Evolutionary conservation across 1,139 yeast genomes (phyloP).

Genomic region (Hanseniaspora sp.): DNA sequence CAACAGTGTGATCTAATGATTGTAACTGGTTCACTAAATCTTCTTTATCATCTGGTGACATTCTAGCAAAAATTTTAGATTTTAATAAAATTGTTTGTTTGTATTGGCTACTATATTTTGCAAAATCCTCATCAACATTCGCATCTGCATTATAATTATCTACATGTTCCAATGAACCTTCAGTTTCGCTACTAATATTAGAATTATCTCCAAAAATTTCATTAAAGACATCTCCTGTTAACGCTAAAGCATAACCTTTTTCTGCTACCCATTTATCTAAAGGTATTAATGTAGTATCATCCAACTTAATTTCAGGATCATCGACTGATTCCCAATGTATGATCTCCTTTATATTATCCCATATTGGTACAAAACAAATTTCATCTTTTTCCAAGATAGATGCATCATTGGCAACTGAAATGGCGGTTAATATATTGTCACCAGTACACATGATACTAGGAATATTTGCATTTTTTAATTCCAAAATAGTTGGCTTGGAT

Average conservation of each 20-base stretch:
- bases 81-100: slow-evolving; percentile 56
- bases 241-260: slow-evolving; percentile 55
- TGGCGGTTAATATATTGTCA: slow-evolving; percentile 85
- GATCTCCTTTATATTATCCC: slow-evolving; percentile 28
- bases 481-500: slow-evolving; percentile 50
- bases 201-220: slow-evolving; percentile 48
- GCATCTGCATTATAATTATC: background rate
- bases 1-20: slow-evolving; percentile 76
- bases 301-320: slow-evolving; percentile 43
- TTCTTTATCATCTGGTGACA: slow-evolving; percentile 98
- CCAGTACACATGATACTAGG: slow-evolving; percentile 96
- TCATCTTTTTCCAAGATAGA: slow-evolving; percentile 42
- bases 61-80: slow-evolving; percentile 77
- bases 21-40: slow-evolving; percentile 85
- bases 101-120: slow-evolving; percentile 28
- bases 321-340: slow-evolving; percentile 54
- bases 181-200: slow-evolving; percentile 19
- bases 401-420: slow-evolving; percentile 84
- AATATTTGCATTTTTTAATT: slow-evolving; percentile 53
- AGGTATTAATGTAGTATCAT: slow-evolving; percentile 53
- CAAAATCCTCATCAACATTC: slow-evolving; percentile 8
- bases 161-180: background rate
- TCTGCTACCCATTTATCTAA: slow-evolving; percentile 25
- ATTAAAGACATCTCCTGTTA: slow-evolving; percentile 87
- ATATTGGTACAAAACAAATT: slow-evolving; percentile 59